These are phyloP conservation scores for Ganoderma leucocontextum DNA, from an alignment of 1,284 basidiomycete genomes.

Conservation along the genomic window DNA sequence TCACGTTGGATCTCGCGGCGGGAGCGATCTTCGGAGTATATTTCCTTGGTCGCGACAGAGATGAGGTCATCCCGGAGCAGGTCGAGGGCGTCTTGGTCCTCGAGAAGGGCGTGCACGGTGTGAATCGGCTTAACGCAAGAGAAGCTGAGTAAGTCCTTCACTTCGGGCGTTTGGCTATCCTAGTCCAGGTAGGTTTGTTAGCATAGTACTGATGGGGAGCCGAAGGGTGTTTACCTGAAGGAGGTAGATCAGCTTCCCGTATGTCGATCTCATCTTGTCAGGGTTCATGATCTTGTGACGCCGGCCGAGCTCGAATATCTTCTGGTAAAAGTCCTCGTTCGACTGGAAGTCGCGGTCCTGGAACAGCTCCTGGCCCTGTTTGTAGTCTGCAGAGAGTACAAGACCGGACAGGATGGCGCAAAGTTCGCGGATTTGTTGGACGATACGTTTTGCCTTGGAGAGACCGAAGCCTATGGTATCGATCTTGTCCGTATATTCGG, in stretches of 20 bases:
- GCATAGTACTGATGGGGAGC: neutral
- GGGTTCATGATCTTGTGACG: constrained; percentile 89
- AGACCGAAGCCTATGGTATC: constrained; percentile 78
- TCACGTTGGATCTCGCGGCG: constrained; percentile 80
- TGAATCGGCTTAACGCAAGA: constrained; percentile 78
- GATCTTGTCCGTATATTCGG: constrained; percentile 87
- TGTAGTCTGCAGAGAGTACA: constrained; percentile 82
- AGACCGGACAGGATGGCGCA: constrained; percentile 85
- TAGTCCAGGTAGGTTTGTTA: constrained; percentile 38
- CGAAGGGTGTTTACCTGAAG: constrained; percentile 61
- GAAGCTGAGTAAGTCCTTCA: constrained; percentile 78
- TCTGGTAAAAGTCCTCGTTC: constrained; percentile 80
- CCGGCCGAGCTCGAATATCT: constrained; percentile 80
- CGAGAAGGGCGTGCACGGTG: constrained; percentile 72
- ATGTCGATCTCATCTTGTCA: constrained; percentile 86
- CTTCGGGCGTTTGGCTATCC: constrained; percentile 82
- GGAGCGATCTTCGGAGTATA: constrained; percentile 73
- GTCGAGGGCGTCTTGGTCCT: constrained; percentile 66
- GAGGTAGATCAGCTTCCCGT: constrained; percentile 84
- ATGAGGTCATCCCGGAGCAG: constrained; percentile 79
- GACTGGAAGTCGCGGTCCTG: constrained; percentile 77
- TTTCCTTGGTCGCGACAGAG: constrained; percentile 78
- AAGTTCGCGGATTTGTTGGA: constrained; percentile 82
- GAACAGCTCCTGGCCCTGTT: constrained; percentile 84
- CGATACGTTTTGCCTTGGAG: constrained; percentile 82